Base-by-base conservation (phyloP, 1,139 yeast genomes). In the Blastobotrys niveus region DNA sequence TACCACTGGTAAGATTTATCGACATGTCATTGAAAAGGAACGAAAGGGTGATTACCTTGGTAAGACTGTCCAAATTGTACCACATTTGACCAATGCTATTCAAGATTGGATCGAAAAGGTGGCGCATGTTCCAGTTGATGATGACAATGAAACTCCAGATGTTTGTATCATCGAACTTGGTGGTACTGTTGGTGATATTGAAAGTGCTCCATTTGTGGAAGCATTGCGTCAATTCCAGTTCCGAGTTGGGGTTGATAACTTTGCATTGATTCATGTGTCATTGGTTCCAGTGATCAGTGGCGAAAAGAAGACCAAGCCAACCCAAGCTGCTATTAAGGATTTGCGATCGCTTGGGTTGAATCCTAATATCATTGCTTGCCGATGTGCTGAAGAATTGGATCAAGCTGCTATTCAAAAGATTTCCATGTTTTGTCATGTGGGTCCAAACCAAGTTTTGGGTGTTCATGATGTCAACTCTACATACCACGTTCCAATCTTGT, bases 161-260 rank as follows among this genome's bases (percentile, higher is more conserved):
- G 82, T 91, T 46, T 91, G 98, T 75, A 88, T 91, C 61, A 80
- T 91, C 57, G 99, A 91, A 72, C 77, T 91, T 52, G 99, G 99
- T 64, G 99, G 99, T 64, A 91, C 99, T 32, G 98, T 93, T 50
- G 99, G 99, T 64, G 99, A 91, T 65, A 91, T 91, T 62, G 99
- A 91, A 72, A 81, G 94, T 63, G 98, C 98, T 43, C 98, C 99
- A 26, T 91, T 91, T 58, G 97, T 91, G 47, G 99, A 91, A 71
- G 98, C 99, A 26, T 77, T 91, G 55, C 86, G 99, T 73, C 99
- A 91, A 70, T 91, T 91, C 70, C 98, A 91, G 72, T 91, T 91
- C 71, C 80, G 96, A 64, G 97, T 89, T 52, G 98, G 98, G 19
- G 71, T 74, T 51, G 96, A 86, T 51, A 91, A 86, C 71, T 91